Evolutionary conservation across 129 eudicot species (phyloP), one percentile per base, ranked within the genome.

Genomic region (Tagetes erecta): DNA sequence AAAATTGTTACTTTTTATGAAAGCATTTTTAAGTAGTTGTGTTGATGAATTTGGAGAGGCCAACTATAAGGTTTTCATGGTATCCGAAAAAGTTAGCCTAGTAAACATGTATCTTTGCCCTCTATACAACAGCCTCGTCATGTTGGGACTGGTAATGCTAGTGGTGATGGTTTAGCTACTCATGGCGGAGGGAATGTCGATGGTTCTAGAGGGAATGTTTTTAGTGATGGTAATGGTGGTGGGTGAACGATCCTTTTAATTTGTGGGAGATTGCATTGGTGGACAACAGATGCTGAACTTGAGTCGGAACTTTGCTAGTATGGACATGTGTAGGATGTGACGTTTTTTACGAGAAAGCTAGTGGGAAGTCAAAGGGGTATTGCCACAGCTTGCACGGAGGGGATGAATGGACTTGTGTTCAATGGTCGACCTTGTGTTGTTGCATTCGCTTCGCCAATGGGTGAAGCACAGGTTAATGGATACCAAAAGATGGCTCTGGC

Each of bases 231-330:
- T 39, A 51, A 76, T 63, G 78, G 80, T 0, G 82, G 86, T 1
- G 89, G 88, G 3, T 87, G 87, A 27, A 86, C 97, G 37, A 66
- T 85, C 4, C 87, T 91, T 6, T 91, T 88, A n/a, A n/a, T n/a
- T n/a, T 82, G 97, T 91, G 39, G 97, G 97, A 8, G 96, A 91
- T 81, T 91, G 80, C 97, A 88, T 85, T 92, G 97, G 97, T 92
- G 97, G 97, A 92, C 97, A 1, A 92, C 97, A 1, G 97, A 92
- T 80, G 89, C 91, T 7, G 92, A 92, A 59, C 86, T 92, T 30
- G 97, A 92, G 74, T 57, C 83, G 0, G 96, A 86, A 71, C 79
- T 85, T 33, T 81, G 86, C 57, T 84, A 89, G 79, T 92, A 92
- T 83, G 97, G 97, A 1, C 84, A 69, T 6, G 87, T 92, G 33